A percentile compares a stretch with the other conserved stretches of the same genome.
Conservation (phyloP, 2,329 filamentous ascomycete species). For the Penicillium sp. region DNA sequence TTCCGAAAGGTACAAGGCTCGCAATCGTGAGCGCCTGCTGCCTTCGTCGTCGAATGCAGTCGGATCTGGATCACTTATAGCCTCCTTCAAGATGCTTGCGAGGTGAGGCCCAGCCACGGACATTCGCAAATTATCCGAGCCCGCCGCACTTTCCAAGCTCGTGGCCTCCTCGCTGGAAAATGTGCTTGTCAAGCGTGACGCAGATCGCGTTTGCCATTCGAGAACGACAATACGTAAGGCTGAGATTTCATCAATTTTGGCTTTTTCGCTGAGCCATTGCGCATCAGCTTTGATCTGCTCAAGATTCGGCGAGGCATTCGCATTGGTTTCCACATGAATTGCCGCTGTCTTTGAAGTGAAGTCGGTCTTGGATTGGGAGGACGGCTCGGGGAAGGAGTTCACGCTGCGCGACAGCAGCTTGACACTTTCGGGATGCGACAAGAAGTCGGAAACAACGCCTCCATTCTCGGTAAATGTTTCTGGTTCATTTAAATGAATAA, state of each 20-base stretch:
- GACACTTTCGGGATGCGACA: constrained; percentile 63
- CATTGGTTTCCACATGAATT: constrained; percentile 69
- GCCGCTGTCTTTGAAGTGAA: constrained; percentile 83
- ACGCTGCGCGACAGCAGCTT: constrained; percentile 63
- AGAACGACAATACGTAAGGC: constrained; percentile 74
- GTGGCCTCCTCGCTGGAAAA: constrained; percentile 72
- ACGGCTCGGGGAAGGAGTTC: constrained; percentile 59
- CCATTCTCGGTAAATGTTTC: constrained; percentile 45
- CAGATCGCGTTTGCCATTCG: constrained; percentile 77
- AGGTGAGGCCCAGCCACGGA: constrained; percentile 45
- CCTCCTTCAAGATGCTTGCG: constrained; percentile 30
- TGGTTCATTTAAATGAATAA: constrained; percentile 45
- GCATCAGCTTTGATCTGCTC: constrained; percentile 78
- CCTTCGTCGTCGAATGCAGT: constrained; percentile 55
- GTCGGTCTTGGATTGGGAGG: constrained; percentile 58
- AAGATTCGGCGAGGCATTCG: constrained; percentile 64
- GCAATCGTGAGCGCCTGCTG: constrained; percentile 60
- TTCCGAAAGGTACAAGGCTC: constrained; percentile 66
- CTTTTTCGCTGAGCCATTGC: constrained; percentile 74
- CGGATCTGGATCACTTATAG: constrained; percentile 25
- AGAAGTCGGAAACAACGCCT: constrained; percentile 60
- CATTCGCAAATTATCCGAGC: constrained; percentile 55
- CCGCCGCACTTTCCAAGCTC: constrained; percentile 68
- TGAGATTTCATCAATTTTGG: constrained; percentile 70
- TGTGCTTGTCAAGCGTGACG: constrained; percentile 62